Evolutionary conservation across 2,329 filamentous ascomycete genomes (phyloP).

Genomic region (Malbranchea zuffiana): DNA sequence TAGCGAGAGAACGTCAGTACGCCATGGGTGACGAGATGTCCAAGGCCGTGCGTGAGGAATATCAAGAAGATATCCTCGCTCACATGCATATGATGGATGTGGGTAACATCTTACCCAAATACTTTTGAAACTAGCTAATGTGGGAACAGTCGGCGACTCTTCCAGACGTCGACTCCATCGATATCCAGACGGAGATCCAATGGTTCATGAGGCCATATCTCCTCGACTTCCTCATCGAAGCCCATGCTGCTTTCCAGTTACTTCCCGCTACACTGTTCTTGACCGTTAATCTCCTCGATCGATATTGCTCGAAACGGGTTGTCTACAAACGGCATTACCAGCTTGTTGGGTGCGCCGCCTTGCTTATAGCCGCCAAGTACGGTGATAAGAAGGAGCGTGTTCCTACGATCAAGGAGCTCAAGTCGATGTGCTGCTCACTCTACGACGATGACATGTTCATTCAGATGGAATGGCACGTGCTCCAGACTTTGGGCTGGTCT

Average conservation of each 20-base stretch:
- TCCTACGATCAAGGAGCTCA: slow-evolving; percentile 91
- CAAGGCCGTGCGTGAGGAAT: slow-evolving; percentile 72
- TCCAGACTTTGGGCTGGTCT: slow-evolving; percentile 93
- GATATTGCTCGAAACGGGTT: slow-evolving; percentile 94
- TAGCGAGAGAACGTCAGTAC: slow-evolving; percentile 74
- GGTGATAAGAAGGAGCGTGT: slow-evolving; percentile 97
- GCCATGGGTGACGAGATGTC: slow-evolving; percentile 84
- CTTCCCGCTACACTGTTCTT: slow-evolving; percentile 92
- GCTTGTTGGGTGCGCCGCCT: slow-evolving; percentile 86
- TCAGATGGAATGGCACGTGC: slow-evolving; percentile 99
- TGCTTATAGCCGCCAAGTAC: slow-evolving; percentile 96
- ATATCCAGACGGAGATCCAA: slow-evolving; percentile 97
- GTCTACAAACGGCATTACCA: slow-evolving; percentile 99
- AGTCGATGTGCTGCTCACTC: slow-evolving; percentile 97
- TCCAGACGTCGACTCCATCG: slow-evolving; percentile 92
- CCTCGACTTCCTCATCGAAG: slow-evolving; percentile 95
- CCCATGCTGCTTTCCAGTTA: slow-evolving; percentile 86
- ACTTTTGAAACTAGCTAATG: slow-evolving; percentile 3
- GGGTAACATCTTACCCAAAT: slow-evolving; percentile 18
- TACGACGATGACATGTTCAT: slow-evolving; percentile 99
- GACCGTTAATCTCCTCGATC: slow-evolving; percentile 88
- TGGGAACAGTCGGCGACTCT: slow-evolving; percentile 62
- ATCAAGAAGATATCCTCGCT: slow-evolving; percentile 83
- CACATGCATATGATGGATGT: slow-evolving; percentile 95
- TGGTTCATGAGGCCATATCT: slow-evolving; percentile 99